Percentiles rank a stretch among this genome's conserved stretches.
Conservation (phyloP, 2,329 filamentous ascomycete genomes). For the Onygena corvina region DNA sequence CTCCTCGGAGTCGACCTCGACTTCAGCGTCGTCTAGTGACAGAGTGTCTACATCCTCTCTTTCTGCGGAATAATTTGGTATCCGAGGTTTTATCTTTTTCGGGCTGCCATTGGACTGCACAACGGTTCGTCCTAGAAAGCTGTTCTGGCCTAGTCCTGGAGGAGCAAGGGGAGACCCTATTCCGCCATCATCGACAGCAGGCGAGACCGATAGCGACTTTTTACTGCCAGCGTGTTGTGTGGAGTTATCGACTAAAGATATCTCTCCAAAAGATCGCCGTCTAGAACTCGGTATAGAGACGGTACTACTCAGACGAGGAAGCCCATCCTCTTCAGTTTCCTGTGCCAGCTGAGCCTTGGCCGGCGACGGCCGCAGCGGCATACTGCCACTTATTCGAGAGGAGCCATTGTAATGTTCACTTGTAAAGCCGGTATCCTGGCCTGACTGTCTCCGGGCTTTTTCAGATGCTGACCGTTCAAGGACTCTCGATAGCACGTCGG, state of each 20-base stretch:
- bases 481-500: conserved; percentile 43
- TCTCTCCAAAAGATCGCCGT: background rate
- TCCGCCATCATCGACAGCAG: background rate
- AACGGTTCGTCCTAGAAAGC: background rate
- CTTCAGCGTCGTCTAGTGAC: background rate
- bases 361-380: background rate
- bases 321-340: background rate
- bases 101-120: background rate
- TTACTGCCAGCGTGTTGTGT: background rate
- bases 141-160: background rate
- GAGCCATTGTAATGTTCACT: background rate
- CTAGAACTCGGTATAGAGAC: conserved; percentile 1
- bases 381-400: background rate
- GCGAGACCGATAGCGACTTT: background rate
- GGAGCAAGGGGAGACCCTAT: background rate
- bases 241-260: background rate
- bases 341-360: background rate
- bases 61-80: background rate
- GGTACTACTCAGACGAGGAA: background rate
- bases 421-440: conserved; percentile 11
- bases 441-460: conserved; percentile 22
- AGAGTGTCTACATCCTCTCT: no score
- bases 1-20: background rate
- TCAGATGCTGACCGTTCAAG: conserved; percentile 30
- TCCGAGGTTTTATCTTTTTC: background rate